Evolutionary conservation across 129 eudicot genomes (phyloP), one percentile per base, ranked within the genome.

Genomic region (Cynara cardunculus): DNA sequence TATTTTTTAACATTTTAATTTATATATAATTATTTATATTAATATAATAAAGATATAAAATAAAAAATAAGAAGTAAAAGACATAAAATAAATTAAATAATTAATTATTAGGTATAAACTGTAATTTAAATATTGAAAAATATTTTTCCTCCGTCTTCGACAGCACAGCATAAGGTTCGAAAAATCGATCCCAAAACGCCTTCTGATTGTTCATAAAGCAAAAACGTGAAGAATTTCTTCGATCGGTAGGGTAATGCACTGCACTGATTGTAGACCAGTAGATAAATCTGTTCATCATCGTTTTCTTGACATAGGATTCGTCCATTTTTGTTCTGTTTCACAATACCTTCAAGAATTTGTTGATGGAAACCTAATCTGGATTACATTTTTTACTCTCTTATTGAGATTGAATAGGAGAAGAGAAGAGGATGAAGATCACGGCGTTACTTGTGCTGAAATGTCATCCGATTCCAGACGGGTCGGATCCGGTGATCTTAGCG

Each of bases 381-480:
- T 73, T 46, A 4, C 30, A 73, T 56, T 71, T 39, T 26, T 65
- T 16, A 65, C 49, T 28, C 34, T 61, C 25, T 25, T 65, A 1
- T 61, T 72, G 25, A 14, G 41, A 62, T 80, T 73, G 65, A 80
- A 34, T 80, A 79, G 71, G 22, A 69, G 53, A 39, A 2, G 27
- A 53, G 62, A 73, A 71, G 86, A 77, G 72, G 79, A 92, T 90
- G 98, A 93, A 92, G 97, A 94, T 94, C 92, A 94, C 98, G 39
- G 94, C 97, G 68, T 79, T 94, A 79, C 76, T 94, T 62, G 96
- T 94, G 18, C 67, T 94, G 61, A 90, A 87, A 80, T 74, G 88
- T 61, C 69, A 34, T 13, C 88, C 89, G 24, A 77, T 83, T 3
- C 79, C 86, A n/a, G 88, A 87, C 7, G 94, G 93, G 12, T 82